A percentile compares a stretch with the other conserved stretches of the same genome.
These are phyloP conservation scores for Talaromyces verruculosus DNA, from an alignment of 2,329 filamentous ascomycete species.

Conservation along the genomic window DNA sequence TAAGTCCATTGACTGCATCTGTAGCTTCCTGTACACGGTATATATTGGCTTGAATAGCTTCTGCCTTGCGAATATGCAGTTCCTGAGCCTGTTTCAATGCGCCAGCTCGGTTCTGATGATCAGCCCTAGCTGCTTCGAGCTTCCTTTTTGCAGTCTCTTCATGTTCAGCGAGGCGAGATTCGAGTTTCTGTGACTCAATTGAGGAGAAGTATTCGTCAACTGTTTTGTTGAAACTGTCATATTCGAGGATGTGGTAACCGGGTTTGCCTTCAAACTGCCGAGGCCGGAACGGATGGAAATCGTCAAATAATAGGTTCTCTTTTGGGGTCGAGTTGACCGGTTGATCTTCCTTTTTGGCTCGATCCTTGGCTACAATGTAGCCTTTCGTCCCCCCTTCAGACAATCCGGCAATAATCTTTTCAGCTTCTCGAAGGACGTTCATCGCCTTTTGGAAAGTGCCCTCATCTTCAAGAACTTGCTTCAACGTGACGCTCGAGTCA, in stretches of 20 bases:
- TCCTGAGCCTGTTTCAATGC: slow-evolving; percentile 78
- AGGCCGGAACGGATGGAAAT: slow-evolving; percentile 91
- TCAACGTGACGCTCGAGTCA: slow-evolving; percentile 65
- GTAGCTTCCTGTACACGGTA: slow-evolving; percentile 91
- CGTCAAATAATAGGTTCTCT: slow-evolving; percentile 71
- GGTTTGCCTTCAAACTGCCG: slow-evolving; percentile 71
- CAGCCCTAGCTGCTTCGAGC: slow-evolving; percentile 76
- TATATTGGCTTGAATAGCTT: slow-evolving; percentile 84
- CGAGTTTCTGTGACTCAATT: slow-evolving; percentile 86
- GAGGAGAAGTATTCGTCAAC: slow-evolving; percentile 98
- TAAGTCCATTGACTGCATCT: slow-evolving; percentile 86
- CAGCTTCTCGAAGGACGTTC: slow-evolving; percentile 66
- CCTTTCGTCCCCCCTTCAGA: slow-evolving; percentile 67
- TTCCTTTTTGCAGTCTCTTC: slow-evolving; percentile 80
- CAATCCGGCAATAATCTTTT: slow-evolving; percentile 67
- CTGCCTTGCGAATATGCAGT: slow-evolving; percentile 81
- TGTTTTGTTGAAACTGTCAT: slow-evolving; percentile 84
- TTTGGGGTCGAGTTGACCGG: slow-evolving; percentile 35
- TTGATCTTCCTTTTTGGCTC: slow-evolving; percentile 35
- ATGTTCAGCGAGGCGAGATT: slow-evolving; percentile 76
- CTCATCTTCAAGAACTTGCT: slow-evolving; percentile 68
- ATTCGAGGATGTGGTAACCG: slow-evolving; percentile 67
- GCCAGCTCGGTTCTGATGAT: slow-evolving; percentile 82
- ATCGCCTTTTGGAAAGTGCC: slow-evolving; percentile 66
- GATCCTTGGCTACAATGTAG: slow-evolving; percentile 78